Conservation (phyloP, 2,329 filamentous ascomycete species). For the Alternaria brassicae region DNA sequence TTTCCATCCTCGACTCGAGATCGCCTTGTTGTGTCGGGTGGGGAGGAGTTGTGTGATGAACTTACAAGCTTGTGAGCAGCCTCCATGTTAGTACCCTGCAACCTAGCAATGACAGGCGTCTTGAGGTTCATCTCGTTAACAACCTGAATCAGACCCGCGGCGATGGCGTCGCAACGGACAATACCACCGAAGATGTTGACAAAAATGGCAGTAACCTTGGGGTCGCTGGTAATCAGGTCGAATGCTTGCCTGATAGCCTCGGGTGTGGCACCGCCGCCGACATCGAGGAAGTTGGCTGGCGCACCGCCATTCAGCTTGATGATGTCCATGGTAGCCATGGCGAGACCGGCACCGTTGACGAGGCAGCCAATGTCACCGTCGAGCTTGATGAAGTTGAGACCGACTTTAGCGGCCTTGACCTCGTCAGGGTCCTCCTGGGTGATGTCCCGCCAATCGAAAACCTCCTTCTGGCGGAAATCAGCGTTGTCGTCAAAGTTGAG, state of each 20-base stretch:
- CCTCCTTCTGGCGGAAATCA: constrained; percentile 95
- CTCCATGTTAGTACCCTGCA: constrained; percentile 99
- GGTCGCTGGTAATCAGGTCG: constrained; percentile 96
- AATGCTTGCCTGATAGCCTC: constrained; percentile 97
- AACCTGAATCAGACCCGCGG: constrained; percentile 92
- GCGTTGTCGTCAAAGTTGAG: constrained; percentile 99
- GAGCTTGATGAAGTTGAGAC: constrained; percentile 99
- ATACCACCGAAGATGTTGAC: constrained; percentile 99
- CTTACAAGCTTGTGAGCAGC: constrained; percentile 79
- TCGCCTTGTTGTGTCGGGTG: too few relatives aligned
- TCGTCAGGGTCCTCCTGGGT: constrained; percentile 97
- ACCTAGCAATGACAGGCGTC: constrained; percentile 93
- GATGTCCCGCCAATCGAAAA: constrained; percentile 92
- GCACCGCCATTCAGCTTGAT: constrained; percentile 98
- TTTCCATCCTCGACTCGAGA: too few relatives aligned
- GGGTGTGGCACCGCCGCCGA: constrained; percentile 95
- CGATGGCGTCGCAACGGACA: constrained; percentile 96
- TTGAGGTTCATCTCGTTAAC: constrained; percentile 94
- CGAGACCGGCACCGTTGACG: constrained; percentile 97
- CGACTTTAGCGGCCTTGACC: constrained; percentile 91
- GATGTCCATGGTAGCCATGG: constrained; percentile 99
- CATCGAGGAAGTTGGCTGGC: constrained; percentile 98
- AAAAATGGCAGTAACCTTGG: constrained; percentile 98
- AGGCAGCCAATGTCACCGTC: constrained; percentile 99
- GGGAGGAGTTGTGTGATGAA: constrained; percentile 17